Evolutionary conservation across 257 asterid species (phyloP).

Genomic region (Ophiorrhiza pumila): DNA sequence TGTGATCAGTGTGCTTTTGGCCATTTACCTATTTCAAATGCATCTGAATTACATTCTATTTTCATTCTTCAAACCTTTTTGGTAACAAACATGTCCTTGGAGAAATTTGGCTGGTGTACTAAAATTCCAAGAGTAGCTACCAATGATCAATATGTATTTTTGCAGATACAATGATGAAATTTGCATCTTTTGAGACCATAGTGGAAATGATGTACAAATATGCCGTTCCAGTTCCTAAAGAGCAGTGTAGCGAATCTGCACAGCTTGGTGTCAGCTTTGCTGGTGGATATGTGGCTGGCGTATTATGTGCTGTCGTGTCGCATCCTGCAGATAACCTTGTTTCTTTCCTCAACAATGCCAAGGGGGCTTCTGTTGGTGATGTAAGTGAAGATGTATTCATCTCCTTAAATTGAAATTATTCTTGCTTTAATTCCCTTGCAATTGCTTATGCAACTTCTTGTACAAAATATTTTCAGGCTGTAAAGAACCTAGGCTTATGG

Average conservation of each 20-base stretch:
- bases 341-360: slow-evolving; percentile 81
- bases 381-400: slow-evolving; percentile 31
- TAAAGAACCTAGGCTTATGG: slow-evolving; percentile 31
- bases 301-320: slow-evolving; percentile 66
- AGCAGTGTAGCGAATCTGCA: slow-evolving; percentile 53
- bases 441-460: background rate
- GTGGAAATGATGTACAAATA: slow-evolving; percentile 71
- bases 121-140: background rate
- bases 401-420: background rate
- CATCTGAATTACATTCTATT: background rate
- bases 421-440: background rate
- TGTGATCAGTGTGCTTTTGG: background rate
- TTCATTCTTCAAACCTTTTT: background rate
- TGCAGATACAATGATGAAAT: slow-evolving; percentile 93
- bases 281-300: slow-evolving; percentile 74
- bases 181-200: slow-evolving; percentile 72
- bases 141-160: slow-evolving; percentile 3
- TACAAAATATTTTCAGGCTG: slow-evolving; percentile 27
- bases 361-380: slow-evolving; percentile 72
- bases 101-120: background rate
- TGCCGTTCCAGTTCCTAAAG: slow-evolving; percentile 68
- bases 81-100: background rate
- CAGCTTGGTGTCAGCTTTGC: slow-evolving; percentile 83
- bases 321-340: slow-evolving; percentile 91
- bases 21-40: background rate